These are phyloP conservation scores for Avicennia marina DNA, from an alignment of 257 asterid genomes.

Conservation along the genomic window DNA sequence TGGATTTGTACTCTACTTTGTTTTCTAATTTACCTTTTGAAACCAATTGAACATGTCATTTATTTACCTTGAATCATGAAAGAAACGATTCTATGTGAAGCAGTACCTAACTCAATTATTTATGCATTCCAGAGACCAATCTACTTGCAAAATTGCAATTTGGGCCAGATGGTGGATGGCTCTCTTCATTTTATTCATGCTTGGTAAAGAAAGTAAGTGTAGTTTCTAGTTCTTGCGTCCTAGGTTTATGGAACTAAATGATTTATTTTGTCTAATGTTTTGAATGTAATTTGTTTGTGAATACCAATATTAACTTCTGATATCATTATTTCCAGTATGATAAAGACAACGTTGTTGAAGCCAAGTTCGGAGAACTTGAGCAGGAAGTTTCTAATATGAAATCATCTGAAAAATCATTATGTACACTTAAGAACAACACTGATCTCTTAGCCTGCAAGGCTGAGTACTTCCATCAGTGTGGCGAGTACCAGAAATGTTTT, in stretches of 20 bases:
- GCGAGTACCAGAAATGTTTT: slow-evolving; percentile 94
- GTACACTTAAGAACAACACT: slow-evolving; percentile 72
- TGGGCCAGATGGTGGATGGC: slow-evolving; percentile 92
- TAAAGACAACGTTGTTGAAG: slow-evolving; percentile 73
- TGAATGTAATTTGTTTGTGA: slow-evolving; percentile 9
- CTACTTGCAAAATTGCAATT: slow-evolving; percentile 70
- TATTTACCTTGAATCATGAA: neutral
- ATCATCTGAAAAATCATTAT: slow-evolving; percentile 54
- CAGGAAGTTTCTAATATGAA: slow-evolving; percentile 50
- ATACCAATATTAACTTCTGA: slow-evolving; percentile 13
- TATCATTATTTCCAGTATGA: slow-evolving; percentile 62
- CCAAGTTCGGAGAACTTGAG: slow-evolving; percentile 82
- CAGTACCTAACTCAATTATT: slow-evolving; percentile 19
- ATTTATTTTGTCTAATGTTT: neutral
- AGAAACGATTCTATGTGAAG: neutral
- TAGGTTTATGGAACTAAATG: slow-evolving; percentile 7
- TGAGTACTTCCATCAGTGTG: slow-evolving; percentile 93
- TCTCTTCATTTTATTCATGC: slow-evolving; percentile 91
- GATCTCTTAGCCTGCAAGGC: slow-evolving; percentile 99
- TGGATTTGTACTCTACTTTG: neutral
- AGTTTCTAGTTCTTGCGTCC: slow-evolving; percentile 6
- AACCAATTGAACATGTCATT: slow-evolving; percentile 7
- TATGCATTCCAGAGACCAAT: slow-evolving; percentile 54
- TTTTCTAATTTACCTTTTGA: no score
- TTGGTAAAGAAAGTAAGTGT: slow-evolving; percentile 76